These are phyloP conservation scores for Speleostelium caveatum DNA, from an alignment of 78 protist species.

Conservation along the genomic window DNA sequence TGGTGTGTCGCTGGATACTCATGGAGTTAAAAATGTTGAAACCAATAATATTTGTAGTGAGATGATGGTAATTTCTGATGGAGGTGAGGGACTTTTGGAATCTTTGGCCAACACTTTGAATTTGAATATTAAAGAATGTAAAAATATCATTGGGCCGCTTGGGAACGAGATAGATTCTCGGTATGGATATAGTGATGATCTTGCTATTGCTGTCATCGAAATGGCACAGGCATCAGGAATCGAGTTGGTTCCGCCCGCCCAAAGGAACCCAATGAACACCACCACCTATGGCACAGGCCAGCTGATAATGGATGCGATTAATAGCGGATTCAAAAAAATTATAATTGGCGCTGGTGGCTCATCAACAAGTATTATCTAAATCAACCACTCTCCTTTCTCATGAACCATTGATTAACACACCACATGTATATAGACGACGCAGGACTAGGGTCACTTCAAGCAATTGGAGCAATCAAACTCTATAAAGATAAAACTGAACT, in stretches of 20 bases:
- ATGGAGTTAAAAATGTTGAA: background rate
- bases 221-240: conserved; percentile 76
- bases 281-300: conserved; percentile 83
- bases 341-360: conserved; percentile 85
- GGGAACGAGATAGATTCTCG: background rate
- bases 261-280: conserved; percentile 65
- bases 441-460: conserved; percentile 77
- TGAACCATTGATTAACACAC: no score
- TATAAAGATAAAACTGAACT: no score
- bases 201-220: conserved; percentile 64
- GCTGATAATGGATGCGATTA: conserved; percentile 48
- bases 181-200: conserved; percentile 1
- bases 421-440: no score
- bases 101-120: background rate
- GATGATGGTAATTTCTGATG: conserved; percentile 48
- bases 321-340: conserved; percentile 6
- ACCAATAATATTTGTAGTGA: background rate
- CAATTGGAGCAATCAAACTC: conserved; percentile 13
- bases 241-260: conserved; percentile 29
- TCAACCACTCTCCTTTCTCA: no score
- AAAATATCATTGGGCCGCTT: conserved; percentile 20
- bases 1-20: background rate
- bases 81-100: conserved; percentile 62
- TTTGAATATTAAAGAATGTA: background rate
- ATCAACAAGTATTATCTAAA: no score